These are phyloP conservation scores for Candida jianshihensis DNA, from an alignment of 805 yeast species.

Conservation along the genomic window DNA sequence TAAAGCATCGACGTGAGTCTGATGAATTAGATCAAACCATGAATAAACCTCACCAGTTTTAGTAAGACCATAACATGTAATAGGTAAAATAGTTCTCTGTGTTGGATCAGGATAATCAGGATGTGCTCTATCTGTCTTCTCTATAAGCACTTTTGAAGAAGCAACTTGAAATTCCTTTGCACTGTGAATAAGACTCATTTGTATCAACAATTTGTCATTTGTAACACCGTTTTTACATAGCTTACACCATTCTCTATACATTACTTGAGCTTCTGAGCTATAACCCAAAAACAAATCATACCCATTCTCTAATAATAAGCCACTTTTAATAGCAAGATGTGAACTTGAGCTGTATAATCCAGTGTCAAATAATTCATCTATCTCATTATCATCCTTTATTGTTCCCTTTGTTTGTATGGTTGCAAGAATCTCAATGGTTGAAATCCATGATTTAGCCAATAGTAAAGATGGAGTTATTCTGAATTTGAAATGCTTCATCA, in stretches of 20 bases:
- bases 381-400: conserved; percentile 38
- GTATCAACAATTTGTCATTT: conserved; percentile 16
- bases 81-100: conserved; percentile 8
- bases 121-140: conserved; percentile 12
- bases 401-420: conserved; percentile 50
- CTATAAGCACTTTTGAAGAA: conserved; percentile 9
- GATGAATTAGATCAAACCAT: conserved; percentile 24
- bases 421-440: conserved; percentile 50
- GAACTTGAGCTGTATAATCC: conserved; percentile 18
- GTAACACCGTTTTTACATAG: conserved; percentile 5
- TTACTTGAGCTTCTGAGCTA: conserved; percentile 22
- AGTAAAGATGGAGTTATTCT: conserved; percentile 28
- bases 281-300: conserved; percentile 23
- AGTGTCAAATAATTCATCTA: conserved; percentile 27
- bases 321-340: conserved; percentile 16
- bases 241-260: conserved; percentile 22
- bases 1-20: conserved; percentile 29
- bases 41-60: conserved; percentile 13
- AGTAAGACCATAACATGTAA: conserved; percentile 17
- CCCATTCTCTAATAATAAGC: conserved; percentile 20
- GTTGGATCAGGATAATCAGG: conserved; percentile 10
- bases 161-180: conserved; percentile 22
- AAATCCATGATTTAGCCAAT: conserved; percentile 49
- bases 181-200: conserved; percentile 20
- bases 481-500: conserved; percentile 37